Conservation (phyloP, 2,329 filamentous ascomycete genomes). For the Teratosphaeria destructans region DNA sequence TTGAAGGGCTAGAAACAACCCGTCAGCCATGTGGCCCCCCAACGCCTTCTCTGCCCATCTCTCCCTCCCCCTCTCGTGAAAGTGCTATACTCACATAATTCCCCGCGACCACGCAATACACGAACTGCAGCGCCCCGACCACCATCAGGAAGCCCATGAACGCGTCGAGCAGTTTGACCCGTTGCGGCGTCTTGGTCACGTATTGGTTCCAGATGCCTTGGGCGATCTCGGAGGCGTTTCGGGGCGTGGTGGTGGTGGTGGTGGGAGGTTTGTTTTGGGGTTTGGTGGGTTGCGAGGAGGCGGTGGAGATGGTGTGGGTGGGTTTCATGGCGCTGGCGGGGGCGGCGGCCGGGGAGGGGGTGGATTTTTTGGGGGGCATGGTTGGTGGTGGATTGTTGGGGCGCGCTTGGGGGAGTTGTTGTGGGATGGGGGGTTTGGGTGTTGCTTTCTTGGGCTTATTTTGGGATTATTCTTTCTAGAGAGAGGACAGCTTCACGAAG, state of each 20-base stretch:
- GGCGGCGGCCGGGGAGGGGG: slow-evolving; percentile 16
- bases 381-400: not conserved
- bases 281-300: slow-evolving; percentile 14
- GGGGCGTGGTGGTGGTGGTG: slow-evolving; percentile 6
- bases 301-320: slow-evolving; percentile 10
- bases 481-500: not conserved
- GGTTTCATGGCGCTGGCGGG: slow-evolving; percentile 15
- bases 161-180: slow-evolving; percentile 80
- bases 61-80: not conserved
- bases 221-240: not conserved
- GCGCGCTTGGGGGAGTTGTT: not conserved
- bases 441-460: not conserved
- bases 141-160: slow-evolving; percentile 83
- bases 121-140: slow-evolving; percentile 82
- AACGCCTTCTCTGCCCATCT: not conserved
- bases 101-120: slow-evolving; percentile 82
- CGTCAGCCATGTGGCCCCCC: not conserved
- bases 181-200: slow-evolving; percentile 68
- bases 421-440: not conserved
- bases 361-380: slow-evolving; percentile 22
- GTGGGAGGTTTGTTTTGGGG: slow-evolving; percentile 6
- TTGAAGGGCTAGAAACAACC: slow-evolving; percentile 70
- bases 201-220: slow-evolving; percentile 70
- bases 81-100: slow-evolving; percentile 66
- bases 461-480: not conserved